Base-by-base conservation (phyloP, 108 stramenopile genomes). In the Nitzschia inconspicua region DNA sequence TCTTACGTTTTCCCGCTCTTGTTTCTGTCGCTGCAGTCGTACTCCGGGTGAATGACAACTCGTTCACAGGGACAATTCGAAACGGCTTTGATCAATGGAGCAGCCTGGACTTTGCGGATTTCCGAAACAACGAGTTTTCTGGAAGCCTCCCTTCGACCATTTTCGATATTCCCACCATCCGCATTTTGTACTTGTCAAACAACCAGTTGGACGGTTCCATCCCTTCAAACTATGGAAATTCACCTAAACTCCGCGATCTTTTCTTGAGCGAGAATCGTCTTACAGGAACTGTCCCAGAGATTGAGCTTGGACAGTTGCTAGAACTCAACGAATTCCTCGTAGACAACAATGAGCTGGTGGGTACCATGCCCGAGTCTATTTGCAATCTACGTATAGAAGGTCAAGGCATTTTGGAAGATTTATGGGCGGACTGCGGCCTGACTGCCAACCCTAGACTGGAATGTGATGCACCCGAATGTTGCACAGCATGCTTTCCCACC, bases 171-270 rank as follows among this genome's bases (percentile, higher is more conserved):
- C 63, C 71, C n/a, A 63, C 67, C 3, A 65, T 84, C 18, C 73
- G 72, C 25, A 71, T 82, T 43, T 57, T 89, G 46, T 89, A 73
- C 28, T 44, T 75, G 18, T 57, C 77, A 23, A 55, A 58, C 20
- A 89, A 89, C 47, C 41, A 62, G 4, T 37, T 89, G 26, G 73
- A 41, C 34, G 84, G 84, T 26, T 61, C 52, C 19, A 43, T 80
- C 4, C 79, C 79, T 47, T 23, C 36, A 6, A 61, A 30, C 41
- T 57, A 48, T 54, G 35, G 48, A 3, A 41, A 34, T 41, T 57
- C 70, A 7, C 37, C 60, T 22, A 57, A 61, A 31, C 47, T 74
- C 19, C 44, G 56, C 28, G 73, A 74, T 40, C 42, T 74, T 5
- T 64, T 47, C 44, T 44, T 74, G 42, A 55, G 46, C 28, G 63